Evolutionary conservation across 2,329 filamentous ascomycete species (phyloP).

Genomic region (Hymenoscyphus fructigenus): DNA sequence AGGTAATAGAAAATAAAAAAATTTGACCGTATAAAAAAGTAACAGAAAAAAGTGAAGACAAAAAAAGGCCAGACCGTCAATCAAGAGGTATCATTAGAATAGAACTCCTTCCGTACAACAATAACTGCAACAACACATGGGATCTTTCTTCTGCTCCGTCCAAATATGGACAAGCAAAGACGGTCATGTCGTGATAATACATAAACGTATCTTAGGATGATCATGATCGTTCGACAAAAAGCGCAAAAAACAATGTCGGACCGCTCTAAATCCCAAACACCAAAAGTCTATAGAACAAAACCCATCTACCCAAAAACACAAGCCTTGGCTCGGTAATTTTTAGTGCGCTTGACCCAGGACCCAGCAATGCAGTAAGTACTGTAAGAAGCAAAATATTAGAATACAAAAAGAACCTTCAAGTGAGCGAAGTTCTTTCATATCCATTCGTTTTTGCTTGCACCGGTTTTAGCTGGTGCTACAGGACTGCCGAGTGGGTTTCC

Average conservation of each 20-base stretch:
- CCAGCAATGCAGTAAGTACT: neutral
- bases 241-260: neutral
- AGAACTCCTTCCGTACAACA: constrained; percentile 8
- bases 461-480: neutral
- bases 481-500: constrained; percentile 14
- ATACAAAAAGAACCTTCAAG: neutral
- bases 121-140: constrained; percentile 3
- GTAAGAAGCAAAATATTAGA: neutral
- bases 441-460: constrained; percentile 11
- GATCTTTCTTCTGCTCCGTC: neutral
- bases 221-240: neutral
- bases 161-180: neutral
- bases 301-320: neutral
- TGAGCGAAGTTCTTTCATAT: constrained; percentile 12
- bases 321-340: constrained; percentile 10
- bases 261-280: constrained; percentile 1
- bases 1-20: constrained; percentile 6
- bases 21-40: neutral
- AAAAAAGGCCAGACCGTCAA: constrained; percentile 14
- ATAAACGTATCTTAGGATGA: neutral
- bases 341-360: neutral
- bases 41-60: neutral
- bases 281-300: neutral
- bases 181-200: neutral
- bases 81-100: constrained; percentile 19